Base-by-base conservation (phyloP, 352 stramenopile species). In the Globisporangium polare region DNA sequence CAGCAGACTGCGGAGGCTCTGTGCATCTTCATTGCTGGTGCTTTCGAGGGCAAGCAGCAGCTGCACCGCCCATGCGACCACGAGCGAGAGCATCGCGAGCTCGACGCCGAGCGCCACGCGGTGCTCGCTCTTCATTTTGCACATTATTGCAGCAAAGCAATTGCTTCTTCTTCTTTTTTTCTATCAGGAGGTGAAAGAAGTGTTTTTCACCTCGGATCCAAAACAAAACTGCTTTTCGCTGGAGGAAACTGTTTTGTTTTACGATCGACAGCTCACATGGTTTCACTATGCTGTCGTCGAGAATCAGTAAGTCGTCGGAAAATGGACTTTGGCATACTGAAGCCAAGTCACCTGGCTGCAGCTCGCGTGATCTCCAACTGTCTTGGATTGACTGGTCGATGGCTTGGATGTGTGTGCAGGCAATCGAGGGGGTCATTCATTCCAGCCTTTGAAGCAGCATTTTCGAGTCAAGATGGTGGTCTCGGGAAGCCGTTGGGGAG, bases 401-500 rank as follows among this genome's bases (percentile, higher is more conserved):
- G 15, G 41, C 39, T 45, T 45, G 39, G 15, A 20, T 57, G 27
- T 39, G 18, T 7, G 8, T 4, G 15, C 24, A 24, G 29, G 27
- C 45, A 22, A 15, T 24, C 24, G 43, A 50, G 24, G 26, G 24
- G 13, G 54, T 17, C 22, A 47, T 12, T 27, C 54, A 39, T 26
- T 26, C 54, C 41, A 53, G 35, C 24, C 52, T 60, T 60, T 60
- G 26, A 53, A 27, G 39, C 33, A n/a, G 39, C 33, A 55, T 22
- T 56, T 27, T 56, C 50, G 50, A 43, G 46, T 67, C 46, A 71
- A 61, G 46, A 92, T 92, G 82, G 80, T 83, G 71, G 71, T 92
- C 62, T 86, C 80, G 1, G 78, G 78, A 18, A 88, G 80, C 74
- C 82, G 82, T 62, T 92, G 82, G 82, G 82, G 80, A 57, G 82